phyloP scores from a whole-genome alignment of 2,329 filamentous ascomycete genomes.

The Microdochium paspali region DNA sequence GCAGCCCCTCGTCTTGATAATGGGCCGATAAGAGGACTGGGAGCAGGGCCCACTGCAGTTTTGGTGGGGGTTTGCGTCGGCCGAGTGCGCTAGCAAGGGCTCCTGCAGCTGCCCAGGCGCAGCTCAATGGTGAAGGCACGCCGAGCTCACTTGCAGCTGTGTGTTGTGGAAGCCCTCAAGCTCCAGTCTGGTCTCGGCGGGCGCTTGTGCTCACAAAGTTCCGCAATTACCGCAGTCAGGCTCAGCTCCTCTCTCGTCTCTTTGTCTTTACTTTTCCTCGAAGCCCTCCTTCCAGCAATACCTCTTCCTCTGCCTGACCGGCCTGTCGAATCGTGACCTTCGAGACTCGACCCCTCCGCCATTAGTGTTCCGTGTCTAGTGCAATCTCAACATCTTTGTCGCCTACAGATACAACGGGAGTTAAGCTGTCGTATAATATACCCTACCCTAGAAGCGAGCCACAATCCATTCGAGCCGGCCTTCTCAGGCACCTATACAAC shows the following conservation, averaged over 20 bases:
- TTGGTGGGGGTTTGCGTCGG: neutral
- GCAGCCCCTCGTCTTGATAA: neutral
- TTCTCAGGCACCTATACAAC: no score
- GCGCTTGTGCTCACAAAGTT: neutral
- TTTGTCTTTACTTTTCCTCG: neutral
- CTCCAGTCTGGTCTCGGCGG: neutral
- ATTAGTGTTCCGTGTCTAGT: no score
- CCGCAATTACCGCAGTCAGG: neutral
- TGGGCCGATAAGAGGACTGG: neutral
- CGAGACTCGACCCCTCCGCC: no score
- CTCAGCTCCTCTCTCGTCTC: neutral
- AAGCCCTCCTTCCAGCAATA: no score
- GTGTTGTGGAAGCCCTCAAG: neutral
- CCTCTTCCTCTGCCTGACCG: no score
- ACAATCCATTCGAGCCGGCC: no score
- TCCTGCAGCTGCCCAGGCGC: neutral
- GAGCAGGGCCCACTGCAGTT: neutral
- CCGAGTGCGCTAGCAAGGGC: neutral
- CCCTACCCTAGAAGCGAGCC: no score
- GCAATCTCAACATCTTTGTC: no score
- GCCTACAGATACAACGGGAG: no score
- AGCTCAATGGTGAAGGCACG: neutral
- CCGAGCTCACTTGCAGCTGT: neutral
- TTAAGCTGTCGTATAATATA: no score
- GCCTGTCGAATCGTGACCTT: no score